These are phyloP conservation scores for Aspergillus panamensis DNA, from an alignment of 495 filamentous ascomycete species.

Conservation along the genomic window DNA sequence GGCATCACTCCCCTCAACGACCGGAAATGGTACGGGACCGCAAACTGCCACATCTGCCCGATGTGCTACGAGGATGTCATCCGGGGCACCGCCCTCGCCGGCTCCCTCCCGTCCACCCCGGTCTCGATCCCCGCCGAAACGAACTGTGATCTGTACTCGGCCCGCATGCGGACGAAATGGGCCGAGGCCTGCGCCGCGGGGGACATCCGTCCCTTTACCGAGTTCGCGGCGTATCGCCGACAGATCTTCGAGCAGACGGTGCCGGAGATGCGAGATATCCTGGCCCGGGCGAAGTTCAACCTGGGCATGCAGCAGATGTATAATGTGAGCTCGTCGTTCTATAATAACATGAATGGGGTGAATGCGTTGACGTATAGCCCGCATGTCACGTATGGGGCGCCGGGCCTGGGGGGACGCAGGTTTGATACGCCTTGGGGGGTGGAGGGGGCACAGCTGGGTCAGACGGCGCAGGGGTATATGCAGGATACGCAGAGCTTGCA, in stretches of 20 bases:
- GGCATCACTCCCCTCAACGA: neutral
- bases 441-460: constrained; percentile 4
- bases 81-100: neutral
- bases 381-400: neutral
- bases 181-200: neutral
- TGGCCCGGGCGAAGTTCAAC: neutral
- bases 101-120: neutral
- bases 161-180: neutral
- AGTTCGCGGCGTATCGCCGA: constrained; percentile 4
- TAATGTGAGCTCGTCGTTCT: neutral
- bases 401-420: neutral
- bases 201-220: neutral
- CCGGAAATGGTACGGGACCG: neutral
- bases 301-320: constrained; percentile 1
- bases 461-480: constrained; percentile 1
- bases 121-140: neutral
- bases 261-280: constrained; percentile 1
- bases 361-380: neutral
- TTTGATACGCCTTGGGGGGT: constrained; percentile 7
- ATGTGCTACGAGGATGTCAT: neutral
- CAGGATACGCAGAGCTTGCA: neutral
- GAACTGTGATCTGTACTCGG: neutral
- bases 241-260: neutral
- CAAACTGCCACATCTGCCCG: neutral
- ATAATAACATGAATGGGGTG: neutral